Evolutionary conservation across 1,284 basidiomycete species (phyloP).

Genomic region (Grifola frondosa): DNA sequence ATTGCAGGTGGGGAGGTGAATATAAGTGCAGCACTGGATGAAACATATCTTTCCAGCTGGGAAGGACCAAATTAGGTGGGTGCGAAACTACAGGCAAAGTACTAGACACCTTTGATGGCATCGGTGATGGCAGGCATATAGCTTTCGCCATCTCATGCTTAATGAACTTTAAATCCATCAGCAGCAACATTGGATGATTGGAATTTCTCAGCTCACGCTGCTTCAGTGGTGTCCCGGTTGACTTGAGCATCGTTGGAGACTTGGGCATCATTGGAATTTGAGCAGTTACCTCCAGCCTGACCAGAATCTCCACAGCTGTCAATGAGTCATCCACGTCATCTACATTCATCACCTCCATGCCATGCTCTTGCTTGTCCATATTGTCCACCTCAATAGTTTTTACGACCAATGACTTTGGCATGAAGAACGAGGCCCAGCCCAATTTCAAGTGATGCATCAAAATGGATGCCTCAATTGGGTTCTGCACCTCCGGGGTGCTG

Average conservation of each 20-base stretch:
- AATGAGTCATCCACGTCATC: conserved; percentile 44
- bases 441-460: conserved; percentile 34
- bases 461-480: conserved; percentile 39
- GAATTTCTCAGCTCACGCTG: conserved; percentile 31
- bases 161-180: conserved; percentile 45
- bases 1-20: conserved; percentile 43
- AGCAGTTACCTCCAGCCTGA: conserved; percentile 4
- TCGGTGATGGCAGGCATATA: conserved; percentile 41
- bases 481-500: conserved; percentile 29
- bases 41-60: conserved; percentile 89
- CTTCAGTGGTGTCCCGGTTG: too few relatives aligned
- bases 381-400: conserved; percentile 40
- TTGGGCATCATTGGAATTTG: too few relatives aligned
- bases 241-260: conserved; percentile 15
- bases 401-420: conserved; percentile 43
- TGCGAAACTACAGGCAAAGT: conserved; percentile 27
- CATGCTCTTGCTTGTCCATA: conserved; percentile 30
- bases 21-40: conserved; percentile 74
- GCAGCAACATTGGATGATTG: conserved; percentile 36
- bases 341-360: conserved; percentile 75
- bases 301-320: conserved; percentile 13
- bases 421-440: conserved; percentile 63
- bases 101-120: conserved; percentile 42
- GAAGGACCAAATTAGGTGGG: conserved; percentile 82
- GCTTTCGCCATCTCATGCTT: conserved; percentile 36